Evolutionary conservation across 805 yeast genomes (phyloP).

Genomic region (Sugiyamaella boreocaroliniensis): DNA sequence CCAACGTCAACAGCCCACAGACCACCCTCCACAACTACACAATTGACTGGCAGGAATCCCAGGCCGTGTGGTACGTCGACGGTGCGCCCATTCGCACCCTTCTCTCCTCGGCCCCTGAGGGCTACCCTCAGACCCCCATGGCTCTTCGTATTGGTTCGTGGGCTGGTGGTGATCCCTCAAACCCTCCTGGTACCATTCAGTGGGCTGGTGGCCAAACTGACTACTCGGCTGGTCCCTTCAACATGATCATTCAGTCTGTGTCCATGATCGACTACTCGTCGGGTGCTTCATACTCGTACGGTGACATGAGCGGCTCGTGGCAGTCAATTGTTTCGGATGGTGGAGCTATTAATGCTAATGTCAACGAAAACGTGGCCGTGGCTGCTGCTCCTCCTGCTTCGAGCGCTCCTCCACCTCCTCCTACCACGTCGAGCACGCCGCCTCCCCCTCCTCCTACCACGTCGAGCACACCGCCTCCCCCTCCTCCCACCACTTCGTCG

Average conservation of each 20-base stretch:
- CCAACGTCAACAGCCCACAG: slow-evolving; percentile 51
- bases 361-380: slow-evolving; percentile 1
- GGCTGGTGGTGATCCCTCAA: slow-evolving; percentile 46
- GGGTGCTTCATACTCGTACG: slow-evolving; percentile 38
- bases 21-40: slow-evolving; percentile 66
- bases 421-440: slow-evolving; percentile 12
- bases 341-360: slow-evolving; percentile 52
- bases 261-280: slow-evolving; percentile 53
- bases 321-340: slow-evolving; percentile 35
- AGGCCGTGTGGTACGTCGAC: slow-evolving; percentile 65
- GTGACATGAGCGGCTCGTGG: slow-evolving; percentile 37
- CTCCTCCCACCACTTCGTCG: slow-evolving; percentile 5
- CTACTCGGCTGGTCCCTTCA: slow-evolving; percentile 40
- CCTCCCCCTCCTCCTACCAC: slow-evolving; percentile 16
- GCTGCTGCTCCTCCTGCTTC: not conserved
- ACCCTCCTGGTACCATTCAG: slow-evolving; percentile 53
- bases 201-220: slow-evolving; percentile 70
- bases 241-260: slow-evolving; percentile 55
- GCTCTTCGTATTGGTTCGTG: slow-evolving; percentile 55
- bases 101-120: slow-evolving; percentile 45
- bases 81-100: slow-evolving; percentile 64
- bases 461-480: slow-evolving; percentile 7
- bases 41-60: slow-evolving; percentile 71
- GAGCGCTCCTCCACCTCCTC: slow-evolving; percentile 6
- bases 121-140: slow-evolving; percentile 90